phyloP scores from a whole-genome alignment of 768 basidiomycete genomes.

The Rhodocollybia butyracea region DNA sequence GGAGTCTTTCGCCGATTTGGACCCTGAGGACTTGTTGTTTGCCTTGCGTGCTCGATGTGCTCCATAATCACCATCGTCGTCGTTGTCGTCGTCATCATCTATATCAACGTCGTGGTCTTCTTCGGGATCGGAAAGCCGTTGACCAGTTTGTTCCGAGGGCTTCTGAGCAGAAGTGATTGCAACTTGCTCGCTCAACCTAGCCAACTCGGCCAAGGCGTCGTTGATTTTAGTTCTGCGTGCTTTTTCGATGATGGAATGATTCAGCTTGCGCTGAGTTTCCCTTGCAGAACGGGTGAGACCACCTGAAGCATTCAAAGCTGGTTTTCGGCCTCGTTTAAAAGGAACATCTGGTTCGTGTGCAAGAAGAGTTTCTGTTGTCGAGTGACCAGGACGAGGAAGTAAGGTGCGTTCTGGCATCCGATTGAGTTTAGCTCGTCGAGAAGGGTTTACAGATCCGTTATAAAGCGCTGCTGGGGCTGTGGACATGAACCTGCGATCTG shows the following conservation, averaged over 20 bases:
- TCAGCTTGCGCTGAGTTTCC: constrained; percentile 86
- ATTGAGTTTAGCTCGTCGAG: not conserved
- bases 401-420: constrained; percentile 1
- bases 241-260: constrained; percentile 95
- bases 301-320: constrained; percentile 39
- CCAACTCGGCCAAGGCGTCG: constrained; percentile 66
- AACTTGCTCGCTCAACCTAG: constrained; percentile 23
- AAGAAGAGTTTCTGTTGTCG: no score
- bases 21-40: constrained; percentile 23
- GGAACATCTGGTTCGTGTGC: no score
- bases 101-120: constrained; percentile 9
- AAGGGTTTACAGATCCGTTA: not conserved
- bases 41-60: constrained; percentile 23
- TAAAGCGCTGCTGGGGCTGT: not conserved
- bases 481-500: not conserved
- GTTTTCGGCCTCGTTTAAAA: constrained; percentile 77
- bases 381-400: no score
- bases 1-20: not conserved
- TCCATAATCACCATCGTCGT: constrained; percentile 31
- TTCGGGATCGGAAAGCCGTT: not conserved
- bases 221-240: constrained; percentile 95
- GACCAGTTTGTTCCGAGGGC: constrained; percentile 28
- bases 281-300: constrained; percentile 70
- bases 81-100: constrained; percentile 37
- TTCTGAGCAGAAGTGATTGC: constrained; percentile 72